These are phyloP conservation scores for Didymella lethalis DNA, from an alignment of 2,329 filamentous ascomycete genomes.

Conservation along the genomic window DNA sequence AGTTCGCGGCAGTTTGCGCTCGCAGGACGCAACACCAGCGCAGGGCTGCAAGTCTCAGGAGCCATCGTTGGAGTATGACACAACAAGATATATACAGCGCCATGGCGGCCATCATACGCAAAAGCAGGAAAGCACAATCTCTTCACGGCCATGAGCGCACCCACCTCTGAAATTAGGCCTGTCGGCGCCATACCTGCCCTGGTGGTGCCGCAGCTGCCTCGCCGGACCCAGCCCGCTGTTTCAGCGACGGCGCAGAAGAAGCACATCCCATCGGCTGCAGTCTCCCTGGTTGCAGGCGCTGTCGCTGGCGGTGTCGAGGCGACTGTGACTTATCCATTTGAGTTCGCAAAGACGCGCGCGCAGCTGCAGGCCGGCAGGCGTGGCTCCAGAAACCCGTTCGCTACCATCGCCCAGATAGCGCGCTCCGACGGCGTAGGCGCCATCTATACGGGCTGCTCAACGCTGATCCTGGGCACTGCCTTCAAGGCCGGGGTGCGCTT, in stretches of 20 bases:
- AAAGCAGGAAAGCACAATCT: not conserved
- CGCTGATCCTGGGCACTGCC: slow-evolving; percentile 41
- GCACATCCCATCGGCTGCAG: slow-evolving; percentile 14
- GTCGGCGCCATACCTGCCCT: slow-evolving; percentile 1
- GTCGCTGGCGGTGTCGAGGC: slow-evolving; percentile 63
- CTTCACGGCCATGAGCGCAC: slow-evolving; percentile 4
- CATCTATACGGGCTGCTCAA: slow-evolving; percentile 45
- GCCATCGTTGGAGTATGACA: not conserved
- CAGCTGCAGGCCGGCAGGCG: slow-evolving; percentile 30
- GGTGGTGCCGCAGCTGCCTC: not conserved
- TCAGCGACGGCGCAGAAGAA: slow-evolving; percentile 7
- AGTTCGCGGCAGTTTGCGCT: not conserved
- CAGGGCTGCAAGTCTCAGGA: slow-evolving; percentile 1
- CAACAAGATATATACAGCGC: not conserved
- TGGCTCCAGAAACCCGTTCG: slow-evolving; percentile 31
- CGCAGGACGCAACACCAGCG: not conserved
- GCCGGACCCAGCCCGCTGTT: not conserved
- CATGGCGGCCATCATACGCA: not conserved
- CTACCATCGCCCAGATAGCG: slow-evolving; percentile 30
- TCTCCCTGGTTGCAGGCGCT: slow-evolving; percentile 60
- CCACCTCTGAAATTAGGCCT: slow-evolving; percentile 1
- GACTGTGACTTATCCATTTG: slow-evolving; percentile 54
- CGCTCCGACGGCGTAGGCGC: slow-evolving; percentile 37
- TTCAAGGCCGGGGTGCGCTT: slow-evolving; percentile 46
- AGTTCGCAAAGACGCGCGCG: slow-evolving; percentile 46